A percentile compares a stretch with the other conserved stretches of the same genome.
Evolutionary conservation across 441 rosid genomes (phyloP).

Genomic region (Gossypium trilobum): DNA sequence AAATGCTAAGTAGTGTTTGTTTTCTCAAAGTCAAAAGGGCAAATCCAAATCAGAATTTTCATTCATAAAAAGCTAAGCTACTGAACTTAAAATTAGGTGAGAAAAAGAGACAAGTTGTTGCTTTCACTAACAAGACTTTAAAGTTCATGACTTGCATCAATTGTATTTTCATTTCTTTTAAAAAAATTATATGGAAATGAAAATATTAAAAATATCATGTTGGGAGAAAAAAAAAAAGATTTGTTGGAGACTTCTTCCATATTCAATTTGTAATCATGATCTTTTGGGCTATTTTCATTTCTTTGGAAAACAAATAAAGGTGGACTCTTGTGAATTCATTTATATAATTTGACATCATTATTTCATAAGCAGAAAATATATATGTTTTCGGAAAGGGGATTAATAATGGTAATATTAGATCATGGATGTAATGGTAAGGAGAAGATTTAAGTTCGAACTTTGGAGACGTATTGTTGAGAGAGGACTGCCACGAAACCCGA

Average conservation of each 20-base stretch:
- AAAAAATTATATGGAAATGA: background rate
- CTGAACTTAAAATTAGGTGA: background rate
- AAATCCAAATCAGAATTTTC: conserved; percentile 1
- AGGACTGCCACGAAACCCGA: rapidly evolving
- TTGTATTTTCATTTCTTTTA: background rate
- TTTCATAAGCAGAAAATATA: no score
- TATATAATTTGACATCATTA: no score
- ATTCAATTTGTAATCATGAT: background rate
- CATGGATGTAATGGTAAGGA: rapidly evolving
- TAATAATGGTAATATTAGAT: no score
- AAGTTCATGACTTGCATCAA: background rate
- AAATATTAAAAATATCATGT: background rate
- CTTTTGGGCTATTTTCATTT: background rate
- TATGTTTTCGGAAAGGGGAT: no score
- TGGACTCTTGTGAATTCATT: background rate
- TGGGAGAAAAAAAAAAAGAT: background rate
- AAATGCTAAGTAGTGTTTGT: background rate
- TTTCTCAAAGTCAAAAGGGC: conserved; percentile 1
- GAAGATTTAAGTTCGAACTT: rapidly evolving
- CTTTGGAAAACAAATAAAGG: background rate
- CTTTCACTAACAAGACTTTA: background rate
- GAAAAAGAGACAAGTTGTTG: conserved; percentile 9
- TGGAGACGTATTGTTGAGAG: no score
- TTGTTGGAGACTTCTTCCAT: background rate
- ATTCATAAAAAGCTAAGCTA: background rate